Evolutionary conservation across 129 eudicot species (phyloP).

Genomic region (Helichrysum umbraculigerum): DNA sequence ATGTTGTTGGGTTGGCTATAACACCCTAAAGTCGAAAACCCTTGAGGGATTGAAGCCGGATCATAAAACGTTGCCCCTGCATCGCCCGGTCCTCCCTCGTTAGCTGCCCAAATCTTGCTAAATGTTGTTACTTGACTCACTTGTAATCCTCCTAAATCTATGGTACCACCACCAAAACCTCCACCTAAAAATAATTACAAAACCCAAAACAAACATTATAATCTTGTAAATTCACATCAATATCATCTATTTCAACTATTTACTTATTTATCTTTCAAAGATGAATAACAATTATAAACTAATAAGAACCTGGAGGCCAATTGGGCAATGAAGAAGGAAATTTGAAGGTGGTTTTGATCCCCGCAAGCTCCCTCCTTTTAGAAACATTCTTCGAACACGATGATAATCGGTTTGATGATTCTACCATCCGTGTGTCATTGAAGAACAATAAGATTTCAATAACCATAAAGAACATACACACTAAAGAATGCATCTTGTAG

Average conservation of each 20-base stretch:
- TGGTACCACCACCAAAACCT: slow-evolving; percentile 54
- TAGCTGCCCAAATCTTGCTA: slow-evolving; percentile 55
- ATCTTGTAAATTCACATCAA: not conserved
- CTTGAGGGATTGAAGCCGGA: slow-evolving; percentile 49
- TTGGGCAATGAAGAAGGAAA: slow-evolving; percentile 52
- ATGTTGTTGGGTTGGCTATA: slow-evolving; percentile 55
- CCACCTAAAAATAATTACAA: slow-evolving; percentile 29
- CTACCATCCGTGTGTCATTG: slow-evolving; percentile 20
- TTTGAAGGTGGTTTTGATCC: slow-evolving; percentile 47
- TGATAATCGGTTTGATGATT: slow-evolving; percentile 10
- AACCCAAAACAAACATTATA: not conserved
- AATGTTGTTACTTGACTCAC: slow-evolving; percentile 51
- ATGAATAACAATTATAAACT: not conserved
- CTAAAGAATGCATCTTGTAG: slow-evolving; percentile 19
- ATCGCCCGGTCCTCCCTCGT: slow-evolving; percentile 58
- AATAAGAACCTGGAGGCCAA: slow-evolving; percentile 55
- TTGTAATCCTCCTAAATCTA: slow-evolving; percentile 70
- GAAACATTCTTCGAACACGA: not conserved
- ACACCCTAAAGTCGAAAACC: slow-evolving; percentile 47
- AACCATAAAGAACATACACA: slow-evolving; percentile 2
- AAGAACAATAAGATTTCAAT: slow-evolving; percentile 8
- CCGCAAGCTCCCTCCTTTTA: slow-evolving; percentile 24
- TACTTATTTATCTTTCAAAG: not conserved
- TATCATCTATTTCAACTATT: not conserved
- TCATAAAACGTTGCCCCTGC: slow-evolving; percentile 33